Conservation (phyloP, 768 basidiomycete species). For the Suillus variegatus region DNA sequence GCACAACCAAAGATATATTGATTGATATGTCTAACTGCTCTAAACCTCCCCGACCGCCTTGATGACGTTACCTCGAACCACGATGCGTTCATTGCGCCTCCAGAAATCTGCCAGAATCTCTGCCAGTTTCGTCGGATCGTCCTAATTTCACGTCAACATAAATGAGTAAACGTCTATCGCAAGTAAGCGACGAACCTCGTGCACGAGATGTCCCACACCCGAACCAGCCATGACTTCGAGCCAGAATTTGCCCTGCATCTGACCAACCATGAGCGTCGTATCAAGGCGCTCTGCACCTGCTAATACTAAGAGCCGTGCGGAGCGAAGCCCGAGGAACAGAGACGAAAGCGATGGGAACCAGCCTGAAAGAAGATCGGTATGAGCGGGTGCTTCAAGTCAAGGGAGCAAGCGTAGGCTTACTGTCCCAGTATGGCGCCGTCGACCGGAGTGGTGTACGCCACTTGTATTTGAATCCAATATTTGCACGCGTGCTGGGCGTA, state of each 20-base stretch:
- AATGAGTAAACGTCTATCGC: not conserved
- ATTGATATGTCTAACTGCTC: not conserved
- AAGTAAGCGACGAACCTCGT: conserved; percentile 63
- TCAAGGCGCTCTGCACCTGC: conserved; percentile 95
- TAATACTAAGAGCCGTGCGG: conserved; percentile 85
- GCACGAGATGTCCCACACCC: conserved; percentile 90
- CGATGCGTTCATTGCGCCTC: conserved; percentile 79
- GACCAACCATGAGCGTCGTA: conserved; percentile 91
- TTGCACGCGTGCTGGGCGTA: conserved; percentile 27
- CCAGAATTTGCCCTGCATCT: conserved; percentile 97
- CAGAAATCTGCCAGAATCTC: conserved; percentile 87
- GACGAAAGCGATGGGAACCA: conserved; percentile 88
- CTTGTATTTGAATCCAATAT: conserved; percentile 38
- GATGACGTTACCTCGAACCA: conserved; percentile 49
- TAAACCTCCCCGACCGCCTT: conserved; percentile 58
- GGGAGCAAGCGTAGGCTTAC: conserved; percentile 41
- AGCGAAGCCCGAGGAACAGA: conserved; percentile 74
- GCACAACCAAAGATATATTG: not conserved
- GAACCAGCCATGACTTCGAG: conserved; percentile 69
- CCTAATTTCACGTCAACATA: conserved; percentile 46
- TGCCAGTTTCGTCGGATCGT: conserved; percentile 81
- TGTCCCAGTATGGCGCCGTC: conserved; percentile 88
- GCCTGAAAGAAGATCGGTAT: conserved; percentile 44
- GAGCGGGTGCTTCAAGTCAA: not conserved
- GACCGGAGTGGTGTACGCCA: conserved; percentile 87